phyloP scores from a whole-genome alignment of 306 rosid genomes.

The Gillenia trifoliata region DNA sequence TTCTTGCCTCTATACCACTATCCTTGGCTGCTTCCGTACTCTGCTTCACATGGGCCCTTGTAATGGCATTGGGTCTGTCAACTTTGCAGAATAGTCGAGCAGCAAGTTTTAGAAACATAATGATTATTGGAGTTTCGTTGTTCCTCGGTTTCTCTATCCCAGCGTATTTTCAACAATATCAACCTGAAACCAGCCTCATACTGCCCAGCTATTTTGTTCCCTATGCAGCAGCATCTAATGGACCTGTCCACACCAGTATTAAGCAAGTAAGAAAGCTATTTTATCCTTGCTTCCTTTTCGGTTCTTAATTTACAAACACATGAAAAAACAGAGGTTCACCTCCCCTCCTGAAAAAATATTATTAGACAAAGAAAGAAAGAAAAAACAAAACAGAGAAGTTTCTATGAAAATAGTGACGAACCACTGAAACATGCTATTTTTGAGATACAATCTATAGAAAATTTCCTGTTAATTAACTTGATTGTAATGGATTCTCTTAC shows the following conservation, averaged over 20 bases:
- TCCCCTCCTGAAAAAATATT: not conserved
- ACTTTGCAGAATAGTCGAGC: slow-evolving; percentile 70
- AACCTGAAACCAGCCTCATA: slow-evolving; percentile 55
- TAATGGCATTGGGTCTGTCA: slow-evolving; percentile 67
- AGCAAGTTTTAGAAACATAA: slow-evolving; percentile 73
- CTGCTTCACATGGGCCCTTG: slow-evolving; percentile 92
- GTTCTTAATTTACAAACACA: not conserved
- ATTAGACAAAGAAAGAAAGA: not conserved
- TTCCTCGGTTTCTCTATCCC: slow-evolving; percentile 94
- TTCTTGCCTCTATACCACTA: slow-evolving; percentile 90
- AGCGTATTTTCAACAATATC: slow-evolving; percentile 88
- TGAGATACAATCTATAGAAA: not conserved
- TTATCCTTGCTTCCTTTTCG: not conserved
- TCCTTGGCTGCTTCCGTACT: slow-evolving; percentile 83
- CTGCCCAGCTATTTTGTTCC: slow-evolving; percentile 85
- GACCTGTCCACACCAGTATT: slow-evolving; percentile 65
- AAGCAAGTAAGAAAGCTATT: slow-evolving; percentile 46
- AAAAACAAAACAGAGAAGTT: not conserved
- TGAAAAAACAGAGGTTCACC: not conserved
- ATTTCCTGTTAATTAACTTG: not conserved
- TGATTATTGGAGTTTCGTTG: slow-evolving; percentile 74
- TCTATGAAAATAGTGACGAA: not conserved
- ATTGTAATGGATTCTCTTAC: not conserved
- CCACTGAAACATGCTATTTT: not conserved
- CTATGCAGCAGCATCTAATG: slow-evolving; percentile 83